Evolutionary conservation across 768 basidiomycete species (phyloP).

Genomic region (Podaxis carcinomalis): DNA sequence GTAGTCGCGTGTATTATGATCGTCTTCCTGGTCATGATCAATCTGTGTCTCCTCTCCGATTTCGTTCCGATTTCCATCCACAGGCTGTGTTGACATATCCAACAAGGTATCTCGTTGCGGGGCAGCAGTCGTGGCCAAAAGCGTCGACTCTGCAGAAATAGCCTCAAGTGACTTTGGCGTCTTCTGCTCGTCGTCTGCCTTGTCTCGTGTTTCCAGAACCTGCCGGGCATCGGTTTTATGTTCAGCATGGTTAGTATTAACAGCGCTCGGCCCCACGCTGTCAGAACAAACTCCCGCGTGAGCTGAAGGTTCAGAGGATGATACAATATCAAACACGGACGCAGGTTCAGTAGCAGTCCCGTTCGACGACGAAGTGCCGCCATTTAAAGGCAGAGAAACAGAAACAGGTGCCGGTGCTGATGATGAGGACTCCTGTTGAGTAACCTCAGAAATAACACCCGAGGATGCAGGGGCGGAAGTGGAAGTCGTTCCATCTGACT

Average conservation of each 20-base stretch:
- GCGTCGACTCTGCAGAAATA: constrained; percentile 48
- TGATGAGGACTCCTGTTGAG: constrained; percentile 1
- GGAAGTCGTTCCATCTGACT: constrained; percentile 11
- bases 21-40: constrained; percentile 11
- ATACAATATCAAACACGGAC: constrained; percentile 47
- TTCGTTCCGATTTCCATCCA: not conserved
- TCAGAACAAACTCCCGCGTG: constrained; percentile 29
- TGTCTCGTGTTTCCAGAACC: constrained; percentile 14
- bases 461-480: not conserved
- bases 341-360: constrained; percentile 32
- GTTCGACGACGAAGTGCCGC: not conserved
- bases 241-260: constrained; percentile 44
- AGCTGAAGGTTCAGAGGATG: constrained; percentile 32
- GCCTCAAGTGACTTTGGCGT: constrained; percentile 36
- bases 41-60: constrained; percentile 13
- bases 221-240: constrained; percentile 37
- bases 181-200: not conserved
- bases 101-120: constrained; percentile 19
- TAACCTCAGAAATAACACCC: not conserved
- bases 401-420: constrained; percentile 1
- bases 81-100: not conserved
- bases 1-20: not conserved
- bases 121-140: constrained; percentile 38
- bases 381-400: constrained; percentile 8
- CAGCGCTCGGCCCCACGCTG: constrained; percentile 33